phyloP scores from a whole-genome alignment of 2,329 filamentous ascomycete species.

The Apiospora aurea region DNA sequence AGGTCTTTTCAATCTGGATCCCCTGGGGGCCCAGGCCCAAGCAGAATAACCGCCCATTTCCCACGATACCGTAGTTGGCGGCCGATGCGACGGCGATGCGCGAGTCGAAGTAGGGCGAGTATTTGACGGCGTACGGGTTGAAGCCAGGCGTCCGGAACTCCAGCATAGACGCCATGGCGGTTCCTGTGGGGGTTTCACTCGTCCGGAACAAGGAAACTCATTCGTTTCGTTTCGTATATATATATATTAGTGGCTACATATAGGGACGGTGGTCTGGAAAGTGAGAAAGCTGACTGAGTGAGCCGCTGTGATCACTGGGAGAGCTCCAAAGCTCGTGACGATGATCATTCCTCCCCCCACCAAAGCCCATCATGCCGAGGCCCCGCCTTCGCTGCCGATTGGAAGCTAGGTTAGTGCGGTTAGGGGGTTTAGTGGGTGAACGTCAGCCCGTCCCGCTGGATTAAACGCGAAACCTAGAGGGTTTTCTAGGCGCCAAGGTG shows the following conservation, averaged over 20 bases:
- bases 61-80: constrained; percentile 97
- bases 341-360: constrained; percentile 1
- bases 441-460: constrained; percentile 4
- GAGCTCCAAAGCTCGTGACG: constrained; percentile 13
- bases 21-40: constrained; percentile 84
- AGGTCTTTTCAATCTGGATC: constrained; percentile 85
- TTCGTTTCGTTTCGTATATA: constrained; percentile 3
- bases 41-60: constrained; percentile 89
- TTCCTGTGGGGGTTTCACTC: constrained; percentile 18
- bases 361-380: constrained; percentile 8
- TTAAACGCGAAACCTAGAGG: neutral
- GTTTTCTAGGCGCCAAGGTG: neutral
- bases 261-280: neutral
- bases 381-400: constrained; percentile 15
- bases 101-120: constrained; percentile 97
- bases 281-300: neutral
- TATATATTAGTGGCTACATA: constrained; percentile 25
- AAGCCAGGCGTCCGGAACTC: constrained; percentile 93
- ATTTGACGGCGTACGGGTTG: constrained; percentile 97
- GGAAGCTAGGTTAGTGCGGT: neutral
- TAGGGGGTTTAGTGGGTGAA: neutral
- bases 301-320: neutral
- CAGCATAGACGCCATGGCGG: constrained; percentile 70
- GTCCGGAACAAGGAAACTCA: neutral
- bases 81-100: constrained; percentile 87